phyloP scores from a whole-genome alignment of 257 asterid genomes.

The Solanum clarkiae region DNA sequence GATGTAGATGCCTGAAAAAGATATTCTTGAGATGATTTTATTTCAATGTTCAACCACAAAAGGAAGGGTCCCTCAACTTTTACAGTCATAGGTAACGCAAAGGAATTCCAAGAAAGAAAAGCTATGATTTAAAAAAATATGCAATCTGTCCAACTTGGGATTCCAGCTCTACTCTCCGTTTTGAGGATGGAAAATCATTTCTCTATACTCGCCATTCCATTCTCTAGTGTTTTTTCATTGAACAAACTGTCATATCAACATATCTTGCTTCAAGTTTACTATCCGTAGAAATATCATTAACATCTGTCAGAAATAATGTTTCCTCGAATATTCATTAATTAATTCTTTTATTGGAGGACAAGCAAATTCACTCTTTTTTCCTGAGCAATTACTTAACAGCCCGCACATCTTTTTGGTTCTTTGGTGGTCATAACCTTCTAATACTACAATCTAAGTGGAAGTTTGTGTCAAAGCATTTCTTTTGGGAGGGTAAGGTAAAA shows the following conservation, averaged over 20 bases:
- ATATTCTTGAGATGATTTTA: not conserved
- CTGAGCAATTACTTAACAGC: not conserved
- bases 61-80: not conserved
- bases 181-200: not conserved
- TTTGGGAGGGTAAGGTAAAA: not conserved
- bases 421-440: not conserved
- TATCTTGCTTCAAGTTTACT: not conserved
- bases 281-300: not conserved
- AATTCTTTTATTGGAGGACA: not conserved
- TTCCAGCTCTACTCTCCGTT: not conserved
- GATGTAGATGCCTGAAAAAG: not conserved
- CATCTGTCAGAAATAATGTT: not conserved
- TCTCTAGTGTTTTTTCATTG: not conserved
- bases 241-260: not conserved
- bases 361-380: not conserved
- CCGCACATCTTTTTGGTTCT: not conserved
- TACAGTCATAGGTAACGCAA: not conserved
- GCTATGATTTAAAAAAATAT: not conserved
- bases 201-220: not conserved
- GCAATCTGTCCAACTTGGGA: not conserved
- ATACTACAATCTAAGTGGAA: not conserved
- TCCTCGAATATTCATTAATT: not conserved
- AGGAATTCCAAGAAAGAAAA: not conserved
- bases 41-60: not conserved
- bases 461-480: not conserved